Base-by-base conservation (phyloP, 305 asterid species). In the Solanum chacoense region DNA sequence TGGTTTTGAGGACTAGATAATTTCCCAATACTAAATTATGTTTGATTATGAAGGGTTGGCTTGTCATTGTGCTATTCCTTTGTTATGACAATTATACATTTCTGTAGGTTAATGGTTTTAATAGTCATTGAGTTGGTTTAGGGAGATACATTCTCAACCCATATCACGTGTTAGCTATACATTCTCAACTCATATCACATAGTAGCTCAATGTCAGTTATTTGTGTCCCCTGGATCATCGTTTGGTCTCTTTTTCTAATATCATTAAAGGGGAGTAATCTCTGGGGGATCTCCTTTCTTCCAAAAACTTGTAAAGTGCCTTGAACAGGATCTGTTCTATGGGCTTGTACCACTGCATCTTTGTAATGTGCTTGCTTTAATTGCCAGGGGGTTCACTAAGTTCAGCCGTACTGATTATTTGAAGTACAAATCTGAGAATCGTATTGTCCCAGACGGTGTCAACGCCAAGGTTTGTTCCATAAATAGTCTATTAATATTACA, bases 311-410 rank as follows among this genome's bases (percentile, higher is more conserved):
- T 7, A 2, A 35, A 35, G 38, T 36, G 38, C 38, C 32, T 11
- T 22, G 26, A 80, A 16, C 11, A 14, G 28, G 5, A 18, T 42
- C 7, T 83, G 42, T 29, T 18, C 18, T 18, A 18, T 42, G 2
- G 38, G 40, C 40, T 10, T 22, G 63, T 36, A 11, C 22, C 11
- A 1, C 63, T 78, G 32, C 22, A 78, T 78, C 32, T 77, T 2
- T 24, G 85, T 77, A 1, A 36, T n/a, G 59, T 11, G 84, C 22
- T 77, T 75, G 7, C 45, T 75, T 74, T 87, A 4, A 73, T 5
- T 75, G 34, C 35, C 85, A 87, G 89, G 89, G 89, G 89, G 2
- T 87, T 87, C 85, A 87, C 89, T 9, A 87, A 75, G 80, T 87
- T 74, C 74, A 87, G 74, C 79, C 89, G 89, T 9, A 73, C 89